Evolutionary conservation across 768 basidiomycete genomes (phyloP), one percentile per base, ranked within the genome.

Genomic region (Harrya chromipes): DNA sequence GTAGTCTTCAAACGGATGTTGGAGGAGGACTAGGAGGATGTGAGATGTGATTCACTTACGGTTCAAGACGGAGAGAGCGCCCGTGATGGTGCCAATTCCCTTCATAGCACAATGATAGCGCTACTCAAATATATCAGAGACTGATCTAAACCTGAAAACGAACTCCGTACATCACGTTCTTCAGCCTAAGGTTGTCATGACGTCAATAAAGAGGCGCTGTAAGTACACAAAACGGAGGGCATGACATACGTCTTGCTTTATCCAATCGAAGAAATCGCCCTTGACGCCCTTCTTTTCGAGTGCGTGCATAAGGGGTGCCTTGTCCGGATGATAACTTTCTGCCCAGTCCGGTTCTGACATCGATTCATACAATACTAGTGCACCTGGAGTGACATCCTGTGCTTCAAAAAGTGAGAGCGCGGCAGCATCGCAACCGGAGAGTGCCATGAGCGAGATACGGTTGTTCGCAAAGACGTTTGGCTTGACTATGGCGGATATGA

Each of bases 401-500:
- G 47, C 24, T 9, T 46, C 27, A 16, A 54, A 31, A 10, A 48
- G 49, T 0, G 49, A 43, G 9, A 61, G 46, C 13, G 44, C 57
- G 4, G 54, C 55, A 0, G 50, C 12, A 24, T 49, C 36, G 19
- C 45, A 60, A 26, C 8, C 43, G 11, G 60, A 58, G 36, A 49
- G 54, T 8, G 65, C 57, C 1, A 63, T 40, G 9, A 67, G 58
- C 3, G 70, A 71, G 23, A 70, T 55, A n/a, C 66, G 70, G 37
- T 65, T 71, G 43, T 70, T 70, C 14, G 67, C 62, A 51, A 67
- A 70, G 0, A 49, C 47, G 16, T 68, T 58, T 9, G 56, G 55
- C 9, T 54, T 44, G 7, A 71, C 68, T 65, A 14, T 24, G 33
- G 21, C 34, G 10, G 12, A 29, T 13, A 29, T 3, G 43, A 36